Evolutionary conservation across 495 filamentous ascomycete genomes (phyloP).

Genomic region (Trichoderma parareesei): DNA sequence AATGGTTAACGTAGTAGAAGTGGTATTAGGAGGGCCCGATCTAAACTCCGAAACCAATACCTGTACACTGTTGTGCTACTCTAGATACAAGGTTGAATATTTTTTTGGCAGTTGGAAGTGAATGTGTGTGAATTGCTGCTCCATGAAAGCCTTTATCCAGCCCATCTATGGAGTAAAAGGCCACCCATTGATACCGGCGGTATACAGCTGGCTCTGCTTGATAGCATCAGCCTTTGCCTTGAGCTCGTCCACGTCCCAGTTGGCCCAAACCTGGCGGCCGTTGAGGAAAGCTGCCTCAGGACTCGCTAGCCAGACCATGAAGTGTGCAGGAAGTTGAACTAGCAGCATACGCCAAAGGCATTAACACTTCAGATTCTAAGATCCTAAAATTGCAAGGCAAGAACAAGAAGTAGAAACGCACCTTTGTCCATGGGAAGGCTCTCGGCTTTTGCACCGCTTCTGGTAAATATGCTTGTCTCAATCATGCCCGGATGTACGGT

Average conservation of each 20-base stretch:
- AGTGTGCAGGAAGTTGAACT: constrained; percentile 30
- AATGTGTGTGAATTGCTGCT: background rate
- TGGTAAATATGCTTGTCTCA: constrained; percentile 21
- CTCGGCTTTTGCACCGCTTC: background rate
- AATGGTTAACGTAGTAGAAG: no score
- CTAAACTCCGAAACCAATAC: no score
- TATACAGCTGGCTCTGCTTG: background rate
- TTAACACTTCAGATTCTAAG: background rate
- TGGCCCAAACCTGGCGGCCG: constrained; percentile 31
- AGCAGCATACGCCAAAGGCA: background rate
- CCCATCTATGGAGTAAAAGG: background rate
- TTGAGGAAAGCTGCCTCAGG: constrained; percentile 33
- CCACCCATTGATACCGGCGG: constrained; percentile 3
- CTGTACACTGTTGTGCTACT: no score
- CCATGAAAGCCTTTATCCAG: background rate
- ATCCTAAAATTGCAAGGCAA: background rate
- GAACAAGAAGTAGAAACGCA: background rate
- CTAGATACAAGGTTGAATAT: background rate
- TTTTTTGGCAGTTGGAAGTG: background rate
- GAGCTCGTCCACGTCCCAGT: constrained; percentile 44
- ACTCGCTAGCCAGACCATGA: constrained; percentile 32
- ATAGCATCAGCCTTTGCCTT: background rate
- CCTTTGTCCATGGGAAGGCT: background rate
- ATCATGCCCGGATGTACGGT: constrained; percentile 34
- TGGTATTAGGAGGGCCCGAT: no score